Evolutionary conservation across 495 filamentous ascomycete genomes (phyloP).

Genomic region (Recurvomyces mirabilis): DNA sequence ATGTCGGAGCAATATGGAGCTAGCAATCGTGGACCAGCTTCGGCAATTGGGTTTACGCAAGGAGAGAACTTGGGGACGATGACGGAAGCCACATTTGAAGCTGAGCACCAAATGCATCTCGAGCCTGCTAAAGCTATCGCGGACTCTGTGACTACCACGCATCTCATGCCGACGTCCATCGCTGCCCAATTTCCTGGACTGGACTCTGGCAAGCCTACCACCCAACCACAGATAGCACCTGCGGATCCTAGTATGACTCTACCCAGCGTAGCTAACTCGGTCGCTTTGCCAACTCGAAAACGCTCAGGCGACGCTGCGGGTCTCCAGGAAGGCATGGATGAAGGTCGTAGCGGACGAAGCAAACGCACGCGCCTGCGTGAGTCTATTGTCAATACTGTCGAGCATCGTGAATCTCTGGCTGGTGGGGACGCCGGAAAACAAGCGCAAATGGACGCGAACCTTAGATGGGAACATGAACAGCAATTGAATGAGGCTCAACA

Average conservation of each 20-base stretch:
- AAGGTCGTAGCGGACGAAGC: conserved; percentile 61
- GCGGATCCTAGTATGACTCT: conserved; percentile 4
- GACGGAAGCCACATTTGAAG: neutral
- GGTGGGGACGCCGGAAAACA: too few relatives aligned
- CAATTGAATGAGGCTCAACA: conserved; percentile 55
- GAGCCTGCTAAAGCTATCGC: too few relatives aligned
- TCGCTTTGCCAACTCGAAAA: conserved; percentile 37
- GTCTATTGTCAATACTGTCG: conserved; percentile 14
- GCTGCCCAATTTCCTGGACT: conserved; percentile 16
- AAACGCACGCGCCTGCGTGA: conserved; percentile 74
- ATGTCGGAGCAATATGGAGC: conserved; percentile 35
- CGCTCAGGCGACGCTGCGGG: conserved; percentile 55
- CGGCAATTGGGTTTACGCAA: conserved; percentile 22
- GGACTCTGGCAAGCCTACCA: conserved; percentile 16
- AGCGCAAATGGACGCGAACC: conserved; percentile 22
- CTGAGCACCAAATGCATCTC: neutral
- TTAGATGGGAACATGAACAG: conserved; percentile 53
- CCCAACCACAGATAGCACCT: conserved; percentile 15
- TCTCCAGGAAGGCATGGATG: conserved; percentile 42
- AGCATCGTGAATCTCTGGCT: too few relatives aligned
- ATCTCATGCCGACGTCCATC: conserved; percentile 1
- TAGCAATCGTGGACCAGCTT: conserved; percentile 29
- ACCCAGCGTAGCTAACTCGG: neutral
- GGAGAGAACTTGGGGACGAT: conserved; percentile 6
- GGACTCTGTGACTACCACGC: neutral